These are phyloP conservation scores for Panicum hallii DNA, from an alignment of 202 grass and related monocot species.

Conservation along the genomic window DNA sequence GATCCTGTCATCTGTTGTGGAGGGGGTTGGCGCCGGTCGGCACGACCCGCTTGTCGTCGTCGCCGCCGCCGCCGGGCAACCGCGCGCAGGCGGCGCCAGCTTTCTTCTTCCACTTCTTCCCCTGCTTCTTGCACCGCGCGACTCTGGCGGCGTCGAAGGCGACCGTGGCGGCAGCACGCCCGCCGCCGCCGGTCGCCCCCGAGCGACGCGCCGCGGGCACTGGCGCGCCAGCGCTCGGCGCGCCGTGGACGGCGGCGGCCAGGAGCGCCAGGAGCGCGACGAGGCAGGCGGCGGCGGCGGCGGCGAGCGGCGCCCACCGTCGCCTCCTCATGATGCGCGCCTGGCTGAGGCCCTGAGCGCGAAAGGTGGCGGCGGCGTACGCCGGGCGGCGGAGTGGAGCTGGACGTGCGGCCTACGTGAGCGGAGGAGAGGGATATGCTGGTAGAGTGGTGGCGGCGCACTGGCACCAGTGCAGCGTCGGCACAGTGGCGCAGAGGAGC, in stretches of 20 bases:
- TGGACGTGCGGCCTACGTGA: not conserved
- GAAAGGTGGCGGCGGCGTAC: not conserved
- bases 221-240: not conserved
- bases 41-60: conserved; percentile 63
- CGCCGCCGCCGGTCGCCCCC: not conserved
- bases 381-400: not conserved
- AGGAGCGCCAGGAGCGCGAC: conserved; percentile 34
- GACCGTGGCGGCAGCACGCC: not conserved
- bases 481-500: conserved; percentile 26
- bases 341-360: no score
- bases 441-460: not conserved
- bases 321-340: conserved; percentile 52
- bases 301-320: conserved; percentile 36
- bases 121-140: conserved; percentile 42
- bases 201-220: not conserved
- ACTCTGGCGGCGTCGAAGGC: not conserved
- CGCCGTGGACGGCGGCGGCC: not conserved
- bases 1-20: conserved; percentile 59
- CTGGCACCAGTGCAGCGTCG: not conserved
- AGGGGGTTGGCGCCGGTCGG: conserved; percentile 72
- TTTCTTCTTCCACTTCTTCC: not conserved
- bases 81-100: not conserved
- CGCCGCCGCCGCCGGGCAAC: conserved; percentile 22
- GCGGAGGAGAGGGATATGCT: not conserved
- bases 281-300: conserved; percentile 47